Percentiles rank a stretch among this genome's conserved stretches.
Conservation (phyloP, 2,329 filamentous ascomycete genomes). For the Fusarium transvaalense region DNA sequence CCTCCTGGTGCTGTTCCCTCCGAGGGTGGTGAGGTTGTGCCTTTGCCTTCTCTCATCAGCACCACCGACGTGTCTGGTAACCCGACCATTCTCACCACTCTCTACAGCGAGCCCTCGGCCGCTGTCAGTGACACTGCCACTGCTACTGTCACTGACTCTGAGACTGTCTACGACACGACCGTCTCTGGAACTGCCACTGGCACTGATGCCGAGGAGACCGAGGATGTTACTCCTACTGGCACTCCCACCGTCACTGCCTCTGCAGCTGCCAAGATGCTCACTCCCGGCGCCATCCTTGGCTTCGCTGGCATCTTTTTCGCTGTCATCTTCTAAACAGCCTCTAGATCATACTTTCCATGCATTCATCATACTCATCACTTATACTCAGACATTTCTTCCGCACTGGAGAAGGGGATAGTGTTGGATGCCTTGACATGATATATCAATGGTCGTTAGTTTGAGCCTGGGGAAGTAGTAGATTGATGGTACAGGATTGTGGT, state of each 20-base stretch:
- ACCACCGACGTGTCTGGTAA: conserved; percentile 37
- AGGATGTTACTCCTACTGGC: conserved; percentile 42
- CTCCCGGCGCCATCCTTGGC: conserved; percentile 45
- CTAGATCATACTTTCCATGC: conserved; percentile 22
- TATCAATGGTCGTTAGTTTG: conserved; percentile 30
- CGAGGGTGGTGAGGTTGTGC: conserved; percentile 19
- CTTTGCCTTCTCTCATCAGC: conserved; percentile 36
- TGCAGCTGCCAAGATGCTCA: conserved; percentile 47
- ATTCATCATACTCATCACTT: conserved; percentile 19
- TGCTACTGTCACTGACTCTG: conserved; percentile 35
- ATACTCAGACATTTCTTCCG: conserved; percentile 31
- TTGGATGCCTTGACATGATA: conserved; percentile 33
- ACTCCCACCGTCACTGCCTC: conserved; percentile 50
- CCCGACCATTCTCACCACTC: conserved; percentile 39
- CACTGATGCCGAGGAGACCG: conserved; percentile 32
- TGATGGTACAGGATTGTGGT: conserved; percentile 41
- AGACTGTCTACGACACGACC: conserved; percentile 27
- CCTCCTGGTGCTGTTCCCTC: conserved; percentile 21
- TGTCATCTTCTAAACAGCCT: conserved; percentile 45
- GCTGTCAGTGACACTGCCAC: conserved; percentile 34
- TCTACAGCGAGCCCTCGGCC: conserved; percentile 32
- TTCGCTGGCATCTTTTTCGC: conserved; percentile 46
- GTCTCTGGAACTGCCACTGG: conserved; percentile 30
- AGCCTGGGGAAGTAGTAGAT: conserved; percentile 33
- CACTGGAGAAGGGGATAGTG: conserved; percentile 25